phyloP scores from a whole-genome alignment of 768 basidiomycete genomes.

The Gelatoporia subvermispora region DNA sequence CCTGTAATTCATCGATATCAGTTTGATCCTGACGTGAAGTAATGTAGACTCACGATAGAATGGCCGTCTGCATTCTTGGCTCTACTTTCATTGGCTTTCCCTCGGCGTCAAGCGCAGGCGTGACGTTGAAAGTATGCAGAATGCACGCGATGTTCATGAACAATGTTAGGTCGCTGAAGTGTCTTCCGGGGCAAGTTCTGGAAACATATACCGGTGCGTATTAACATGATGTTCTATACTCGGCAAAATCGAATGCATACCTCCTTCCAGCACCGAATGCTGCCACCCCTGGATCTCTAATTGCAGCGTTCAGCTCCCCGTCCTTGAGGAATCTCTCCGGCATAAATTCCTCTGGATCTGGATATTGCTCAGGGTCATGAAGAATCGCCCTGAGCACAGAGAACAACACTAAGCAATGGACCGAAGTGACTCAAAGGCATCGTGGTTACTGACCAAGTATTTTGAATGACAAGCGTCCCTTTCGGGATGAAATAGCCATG shows the following conservation, averaged over 20 bases:
- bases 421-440: background rate
- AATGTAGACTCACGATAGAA: constrained; percentile 13
- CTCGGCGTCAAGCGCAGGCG: constrained; percentile 19
- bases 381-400: constrained; percentile 19
- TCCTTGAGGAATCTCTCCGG: constrained; percentile 21
- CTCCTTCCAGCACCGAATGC: constrained; percentile 13
- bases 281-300: constrained; percentile 4
- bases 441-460: constrained; percentile 8
- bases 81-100: constrained; percentile 20
- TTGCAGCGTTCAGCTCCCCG: constrained; percentile 7
- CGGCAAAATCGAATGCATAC: background rate
- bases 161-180: constrained; percentile 18
- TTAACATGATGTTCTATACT: background rate
- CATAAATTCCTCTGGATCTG: constrained; percentile 19
- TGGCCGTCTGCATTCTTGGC: constrained; percentile 16
- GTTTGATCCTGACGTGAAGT: too few relatives aligned
- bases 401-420: background rate
- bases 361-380: constrained; percentile 20
- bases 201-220: too few relatives aligned
- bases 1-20: background rate
- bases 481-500: constrained; percentile 13
- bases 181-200: constrained; percentile 24
- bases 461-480: constrained; percentile 7
- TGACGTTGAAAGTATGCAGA: constrained; percentile 20
- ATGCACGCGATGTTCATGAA: constrained; percentile 22